Evolutionary conservation across 208 protist genomes (phyloP).

Genomic region (Trypanosomatidae sp.): DNA sequence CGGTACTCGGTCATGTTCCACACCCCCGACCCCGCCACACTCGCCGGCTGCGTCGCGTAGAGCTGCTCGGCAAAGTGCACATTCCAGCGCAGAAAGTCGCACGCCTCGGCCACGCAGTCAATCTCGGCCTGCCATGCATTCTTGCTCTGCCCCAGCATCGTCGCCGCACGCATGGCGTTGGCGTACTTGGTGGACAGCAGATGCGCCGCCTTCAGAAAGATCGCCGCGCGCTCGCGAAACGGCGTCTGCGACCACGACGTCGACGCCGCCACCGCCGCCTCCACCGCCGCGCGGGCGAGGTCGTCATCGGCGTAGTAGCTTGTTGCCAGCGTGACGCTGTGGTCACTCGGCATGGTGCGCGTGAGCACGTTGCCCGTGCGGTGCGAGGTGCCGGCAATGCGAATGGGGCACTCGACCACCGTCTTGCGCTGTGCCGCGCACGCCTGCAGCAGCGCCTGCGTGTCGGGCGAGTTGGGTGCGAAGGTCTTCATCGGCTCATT

Average conservation of each 20-base stretch:
- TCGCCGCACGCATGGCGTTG: constrained; percentile 80
- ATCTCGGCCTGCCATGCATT: constrained; percentile 97
- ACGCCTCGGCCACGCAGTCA: constrained; percentile 90
- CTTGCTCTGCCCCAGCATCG: constrained; percentile 96
- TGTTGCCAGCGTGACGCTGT: constrained; percentile 56
- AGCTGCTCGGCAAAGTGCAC: constrained; percentile 91
- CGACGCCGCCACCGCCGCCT: constrained; percentile 63
- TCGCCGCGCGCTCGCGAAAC: constrained; percentile 84
- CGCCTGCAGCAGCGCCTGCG: constrained; percentile 41
- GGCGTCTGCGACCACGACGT: constrained; percentile 61
- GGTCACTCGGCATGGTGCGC: constrained; percentile 62
- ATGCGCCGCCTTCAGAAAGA: constrained; percentile 92
- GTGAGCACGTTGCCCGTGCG: constrained; percentile 50
- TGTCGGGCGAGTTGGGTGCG: constrained; percentile 52
- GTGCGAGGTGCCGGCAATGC: constrained; percentile 85
- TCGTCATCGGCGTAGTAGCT: constrained; percentile 79
- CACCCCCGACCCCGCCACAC: constrained; percentile 36
- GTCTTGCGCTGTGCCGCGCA: constrained; percentile 36
- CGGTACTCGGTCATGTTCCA: constrained; percentile 96
- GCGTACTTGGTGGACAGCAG: constrained; percentile 83
- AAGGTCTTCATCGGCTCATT: constrained; percentile 87
- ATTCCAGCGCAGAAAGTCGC: constrained; percentile 95
- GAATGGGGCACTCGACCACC: constrained; percentile 76
- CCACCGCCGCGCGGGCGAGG: constrained; percentile 83
- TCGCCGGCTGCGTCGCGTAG: constrained; percentile 80